These are phyloP conservation scores for Myxozyma vanderwaltii DNA, from an alignment of 805 yeast genomes.

Conservation along the genomic window DNA sequence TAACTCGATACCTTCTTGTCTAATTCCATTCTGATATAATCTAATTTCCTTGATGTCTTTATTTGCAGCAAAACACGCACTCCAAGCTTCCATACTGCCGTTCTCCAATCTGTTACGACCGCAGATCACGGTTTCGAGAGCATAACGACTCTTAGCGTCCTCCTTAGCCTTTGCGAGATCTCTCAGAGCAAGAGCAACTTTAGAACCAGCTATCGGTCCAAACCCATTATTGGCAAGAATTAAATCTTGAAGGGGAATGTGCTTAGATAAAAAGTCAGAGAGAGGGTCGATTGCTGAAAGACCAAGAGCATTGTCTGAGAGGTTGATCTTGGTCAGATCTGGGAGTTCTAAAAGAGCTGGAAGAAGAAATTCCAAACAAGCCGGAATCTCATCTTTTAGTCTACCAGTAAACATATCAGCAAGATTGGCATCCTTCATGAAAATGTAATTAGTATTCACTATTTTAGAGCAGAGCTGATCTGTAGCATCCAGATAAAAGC, in stretches of 20 bases:
- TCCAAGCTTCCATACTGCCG: conserved; percentile 84
- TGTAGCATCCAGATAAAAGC: too few species aligned
- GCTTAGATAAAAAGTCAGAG: conserved; percentile 73
- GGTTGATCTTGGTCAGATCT: conserved; percentile 69
- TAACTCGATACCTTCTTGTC: conserved; percentile 86
- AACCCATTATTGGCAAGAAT: conserved; percentile 92
- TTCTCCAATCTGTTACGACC: conserved; percentile 97
- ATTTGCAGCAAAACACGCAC: conserved; percentile 83
- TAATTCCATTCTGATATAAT: conserved; percentile 93
- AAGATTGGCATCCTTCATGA: conserved; percentile 51
- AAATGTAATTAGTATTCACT: neutral
- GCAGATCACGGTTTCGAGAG: conserved; percentile 77
- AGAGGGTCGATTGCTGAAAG: conserved; percentile 90
- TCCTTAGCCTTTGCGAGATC: conserved; percentile 67
- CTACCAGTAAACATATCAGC: conserved; percentile 96
- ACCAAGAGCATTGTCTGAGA: conserved; percentile 96
- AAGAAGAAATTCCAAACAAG: conserved; percentile 69
- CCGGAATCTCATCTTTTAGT: conserved; percentile 90
- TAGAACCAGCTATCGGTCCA: conserved; percentile 97
- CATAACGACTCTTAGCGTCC: conserved; percentile 43
- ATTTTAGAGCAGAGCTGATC: neutral
- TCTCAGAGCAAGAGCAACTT: conserved; percentile 85
- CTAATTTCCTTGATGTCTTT: conserved; percentile 66
- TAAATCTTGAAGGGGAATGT: conserved; percentile 79
- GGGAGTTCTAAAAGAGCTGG: conserved; percentile 72